A percentile compares a stretch with the other conserved stretches of the same genome.
These are phyloP conservation scores for Crithidia fasciculata DNA, from an alignment of 208 protist genomes.

Conservation along the genomic window DNA sequence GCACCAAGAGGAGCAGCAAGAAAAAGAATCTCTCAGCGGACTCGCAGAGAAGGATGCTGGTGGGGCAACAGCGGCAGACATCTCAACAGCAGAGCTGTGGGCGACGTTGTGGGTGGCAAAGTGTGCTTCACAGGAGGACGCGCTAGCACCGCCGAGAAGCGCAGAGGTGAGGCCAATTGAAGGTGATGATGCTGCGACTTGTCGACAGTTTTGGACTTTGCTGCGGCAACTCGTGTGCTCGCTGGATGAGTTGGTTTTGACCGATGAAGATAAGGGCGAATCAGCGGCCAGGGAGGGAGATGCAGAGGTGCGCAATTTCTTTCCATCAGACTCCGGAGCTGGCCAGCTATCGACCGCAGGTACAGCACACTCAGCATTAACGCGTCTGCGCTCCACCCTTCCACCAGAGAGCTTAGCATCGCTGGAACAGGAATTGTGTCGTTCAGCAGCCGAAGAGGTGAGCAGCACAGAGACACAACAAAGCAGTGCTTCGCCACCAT, in stretches of 20 bases:
- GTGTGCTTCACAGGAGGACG: too few relatives aligned
- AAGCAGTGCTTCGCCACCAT: neutral
- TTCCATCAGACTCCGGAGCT: neutral
- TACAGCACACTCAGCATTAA: neutral
- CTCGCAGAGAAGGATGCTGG: too few relatives aligned
- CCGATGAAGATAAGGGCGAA: conserved; percentile 34
- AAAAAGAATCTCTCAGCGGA: too few relatives aligned
- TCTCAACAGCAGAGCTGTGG: too few relatives aligned
- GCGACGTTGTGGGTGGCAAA: too few relatives aligned
- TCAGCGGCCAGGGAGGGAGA: neutral
- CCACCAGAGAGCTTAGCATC: neutral
- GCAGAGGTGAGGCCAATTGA: too few relatives aligned
- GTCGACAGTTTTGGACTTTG: conserved; percentile 12
- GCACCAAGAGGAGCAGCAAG: too few relatives aligned
- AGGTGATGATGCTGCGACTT: too few relatives aligned
- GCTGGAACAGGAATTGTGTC: neutral
- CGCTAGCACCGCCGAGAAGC: too few relatives aligned
- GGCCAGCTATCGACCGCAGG: neutral
- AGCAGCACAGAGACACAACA: neutral
- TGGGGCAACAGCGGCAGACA: too few relatives aligned
- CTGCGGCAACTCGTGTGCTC: conserved; percentile 27
- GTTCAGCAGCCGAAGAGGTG: neutral
- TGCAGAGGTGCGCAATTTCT: neutral
- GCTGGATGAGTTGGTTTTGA: conserved; percentile 43
- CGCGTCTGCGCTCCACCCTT: neutral